A percentile compares a stretch with the other conserved stretches of the same genome.
Conservation (phyloP, 140 eudicot genomes). For the Ambrosia hybrid region DNA sequence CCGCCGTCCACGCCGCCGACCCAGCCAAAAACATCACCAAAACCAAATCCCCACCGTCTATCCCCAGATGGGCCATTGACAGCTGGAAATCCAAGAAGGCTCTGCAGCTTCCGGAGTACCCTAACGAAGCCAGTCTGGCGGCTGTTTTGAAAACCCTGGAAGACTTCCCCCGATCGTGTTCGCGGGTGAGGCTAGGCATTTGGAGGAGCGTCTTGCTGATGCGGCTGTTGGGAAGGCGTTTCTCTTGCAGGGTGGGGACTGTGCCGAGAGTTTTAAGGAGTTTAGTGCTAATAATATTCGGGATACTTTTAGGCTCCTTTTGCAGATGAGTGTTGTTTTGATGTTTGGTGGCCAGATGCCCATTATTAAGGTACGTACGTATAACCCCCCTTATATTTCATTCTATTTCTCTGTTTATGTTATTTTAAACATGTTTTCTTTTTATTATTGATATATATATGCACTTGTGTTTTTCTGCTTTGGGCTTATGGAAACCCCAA, state of each 20-base stretch:
- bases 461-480: background rate
- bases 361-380: conserved; percentile 46
- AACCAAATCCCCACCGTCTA: conserved; percentile 25
- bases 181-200: conserved; percentile 71
- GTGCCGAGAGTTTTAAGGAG: conserved; percentile 88
- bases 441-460: background rate
- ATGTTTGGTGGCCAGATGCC: conserved; percentile 80
- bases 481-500: too few species aligned
- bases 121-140: conserved; percentile 53
- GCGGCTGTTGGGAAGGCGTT: conserved; percentile 77
- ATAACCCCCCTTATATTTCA: too few species aligned
- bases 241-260: conserved; percentile 72
- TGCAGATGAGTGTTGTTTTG: conserved; percentile 74
- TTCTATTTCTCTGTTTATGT: background rate
- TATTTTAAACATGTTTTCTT: background rate
- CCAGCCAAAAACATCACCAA: conserved; percentile 27
- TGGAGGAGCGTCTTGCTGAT: conserved; percentile 78
- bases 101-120: conserved; percentile 73
- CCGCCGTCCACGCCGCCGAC: conserved; percentile 43
- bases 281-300: conserved; percentile 70
- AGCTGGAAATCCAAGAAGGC: conserved; percentile 74
- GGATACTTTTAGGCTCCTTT: conserved; percentile 58
- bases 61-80: conserved; percentile 48
- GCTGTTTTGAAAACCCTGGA: conserved; percentile 59
- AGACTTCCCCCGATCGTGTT: conserved; percentile 68